A percentile compares a stretch with the other conserved stretches of the same genome.
Evolutionary conservation across 768 basidiomycete species (phyloP).

Genomic region (Cubamyces sp.): DNA sequence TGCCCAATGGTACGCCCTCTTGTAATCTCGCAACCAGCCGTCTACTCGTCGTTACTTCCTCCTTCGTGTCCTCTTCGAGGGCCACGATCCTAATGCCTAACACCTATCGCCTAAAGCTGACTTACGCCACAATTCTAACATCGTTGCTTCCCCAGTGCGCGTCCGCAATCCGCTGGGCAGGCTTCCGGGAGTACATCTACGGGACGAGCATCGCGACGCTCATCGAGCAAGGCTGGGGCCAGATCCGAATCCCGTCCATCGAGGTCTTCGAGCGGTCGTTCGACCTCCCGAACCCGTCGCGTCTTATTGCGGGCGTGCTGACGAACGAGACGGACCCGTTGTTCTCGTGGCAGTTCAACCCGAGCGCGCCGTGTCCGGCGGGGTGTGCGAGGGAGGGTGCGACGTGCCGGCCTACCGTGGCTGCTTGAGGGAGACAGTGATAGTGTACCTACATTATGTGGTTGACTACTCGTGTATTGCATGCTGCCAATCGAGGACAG

Average conservation of each 20-base stretch:
- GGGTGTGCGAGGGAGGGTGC: conserved; percentile 11
- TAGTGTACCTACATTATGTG: too few species aligned
- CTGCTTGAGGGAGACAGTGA: too few species aligned
- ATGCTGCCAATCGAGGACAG: too few species aligned
- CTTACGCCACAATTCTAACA: neutral
- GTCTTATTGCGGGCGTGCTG: conserved; percentile 9
- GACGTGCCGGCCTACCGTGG: neutral
- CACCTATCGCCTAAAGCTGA: neutral
- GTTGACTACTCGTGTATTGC: too few species aligned
- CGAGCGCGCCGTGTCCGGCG: conserved; percentile 19
- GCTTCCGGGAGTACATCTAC: conserved; percentile 27
- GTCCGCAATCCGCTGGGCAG: conserved; percentile 17
- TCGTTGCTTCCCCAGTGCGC: conserved; percentile 8
- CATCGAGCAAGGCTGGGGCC: conserved; percentile 17
- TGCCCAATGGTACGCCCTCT: conserved; percentile 18
- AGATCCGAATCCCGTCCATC: conserved; percentile 22
- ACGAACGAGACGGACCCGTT: conserved; percentile 23
- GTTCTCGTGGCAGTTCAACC: conserved; percentile 21
- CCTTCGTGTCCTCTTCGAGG: too few species aligned
- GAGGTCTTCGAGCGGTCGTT: conserved; percentile 18
- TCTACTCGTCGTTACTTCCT: too few species aligned
- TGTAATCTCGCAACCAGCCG: neutral
- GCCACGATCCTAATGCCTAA: too few species aligned
- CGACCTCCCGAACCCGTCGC: conserved; percentile 15
- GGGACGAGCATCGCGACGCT: conserved; percentile 17